phyloP scores from a whole-genome alignment of 805 yeast species.

The Candida morakotiae region DNA sequence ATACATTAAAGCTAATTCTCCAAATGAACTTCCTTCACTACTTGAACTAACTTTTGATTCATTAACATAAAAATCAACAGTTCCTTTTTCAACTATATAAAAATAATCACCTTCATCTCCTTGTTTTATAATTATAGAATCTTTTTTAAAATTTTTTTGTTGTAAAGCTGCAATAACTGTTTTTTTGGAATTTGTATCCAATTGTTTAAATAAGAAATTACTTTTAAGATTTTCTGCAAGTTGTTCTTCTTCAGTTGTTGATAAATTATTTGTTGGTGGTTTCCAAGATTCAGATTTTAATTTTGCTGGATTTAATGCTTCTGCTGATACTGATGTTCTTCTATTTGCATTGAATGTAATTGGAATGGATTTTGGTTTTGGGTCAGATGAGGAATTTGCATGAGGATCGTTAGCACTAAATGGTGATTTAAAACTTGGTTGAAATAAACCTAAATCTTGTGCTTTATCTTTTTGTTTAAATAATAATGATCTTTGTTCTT shows the following conservation, averaged over 20 bases:
- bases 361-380: constrained; percentile 36
- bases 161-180: constrained; percentile 82
- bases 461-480: constrained; percentile 51
- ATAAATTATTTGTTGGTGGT: constrained; percentile 64
- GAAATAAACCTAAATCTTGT: constrained; percentile 45
- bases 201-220: constrained; percentile 79
- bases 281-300: constrained; percentile 66
- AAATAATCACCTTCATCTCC: constrained; percentile 95
- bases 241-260: constrained; percentile 60
- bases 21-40: constrained; percentile 89
- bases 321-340: constrained; percentile 89
- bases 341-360: constrained; percentile 70
- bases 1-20: constrained; percentile 96
- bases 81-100: constrained; percentile 80
- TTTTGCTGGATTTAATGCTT: constrained; percentile 72
- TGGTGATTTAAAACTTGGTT: constrained; percentile 56
- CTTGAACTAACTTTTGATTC: constrained; percentile 66
- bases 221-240: constrained; percentile 68
- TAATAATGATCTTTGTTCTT: constrained; percentile 51
- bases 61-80: constrained; percentile 76
- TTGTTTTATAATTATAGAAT: constrained; percentile 71
- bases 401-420: constrained; percentile 66
- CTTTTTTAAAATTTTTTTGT: constrained; percentile 59
- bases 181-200: constrained; percentile 72
- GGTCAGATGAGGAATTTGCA: constrained; percentile 29